These are phyloP conservation scores for Juglanconis sp. DNA, from an alignment of 2,329 filamentous ascomycete species.

Conservation along the genomic window DNA sequence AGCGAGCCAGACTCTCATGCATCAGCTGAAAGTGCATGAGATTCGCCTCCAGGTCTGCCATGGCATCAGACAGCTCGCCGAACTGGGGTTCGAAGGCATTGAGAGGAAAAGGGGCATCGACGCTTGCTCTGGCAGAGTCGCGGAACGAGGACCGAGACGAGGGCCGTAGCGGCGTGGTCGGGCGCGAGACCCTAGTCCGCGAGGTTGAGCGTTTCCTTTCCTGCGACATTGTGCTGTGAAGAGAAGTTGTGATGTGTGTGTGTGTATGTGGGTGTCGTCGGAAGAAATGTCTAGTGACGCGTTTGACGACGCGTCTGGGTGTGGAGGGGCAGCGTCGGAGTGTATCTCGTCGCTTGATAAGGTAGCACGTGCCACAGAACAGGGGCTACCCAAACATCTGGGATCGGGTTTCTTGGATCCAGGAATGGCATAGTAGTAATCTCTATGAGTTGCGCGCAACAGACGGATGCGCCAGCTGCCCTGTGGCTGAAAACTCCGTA, in stretches of 20 bases:
- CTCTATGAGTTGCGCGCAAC: too few relatives aligned
- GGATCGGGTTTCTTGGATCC: background rate
- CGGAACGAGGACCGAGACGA: conserved; percentile 87
- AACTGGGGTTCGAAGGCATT: conserved; percentile 85
- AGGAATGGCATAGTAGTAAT: too few relatives aligned
- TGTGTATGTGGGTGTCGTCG: background rate
- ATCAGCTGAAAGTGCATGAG: conserved; percentile 97
- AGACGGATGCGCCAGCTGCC: too few relatives aligned
- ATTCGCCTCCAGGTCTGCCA: conserved; percentile 94
- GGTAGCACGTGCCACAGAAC: background rate
- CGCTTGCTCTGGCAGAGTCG: conserved; percentile 62
- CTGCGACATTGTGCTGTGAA: conserved; percentile 12
- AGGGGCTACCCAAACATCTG: background rate
- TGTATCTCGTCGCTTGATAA: background rate
- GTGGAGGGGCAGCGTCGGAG: background rate
- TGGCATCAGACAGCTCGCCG: conserved; percentile 86
- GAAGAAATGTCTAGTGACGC: background rate
- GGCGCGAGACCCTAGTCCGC: conserved; percentile 66
- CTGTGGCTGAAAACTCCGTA: too few relatives aligned
- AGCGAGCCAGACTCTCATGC: conserved; percentile 89
- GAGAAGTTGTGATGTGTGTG: background rate
- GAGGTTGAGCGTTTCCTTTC: conserved; percentile 50
- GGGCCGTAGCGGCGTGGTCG: conserved; percentile 87
- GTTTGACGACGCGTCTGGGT: background rate
- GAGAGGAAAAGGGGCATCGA: conserved; percentile 63